Percentiles rank a stretch among this genome's conserved stretches.
These are phyloP conservation scores for Betula pendula DNA, from an alignment of 306 rosid species.

Conservation along the genomic window DNA sequence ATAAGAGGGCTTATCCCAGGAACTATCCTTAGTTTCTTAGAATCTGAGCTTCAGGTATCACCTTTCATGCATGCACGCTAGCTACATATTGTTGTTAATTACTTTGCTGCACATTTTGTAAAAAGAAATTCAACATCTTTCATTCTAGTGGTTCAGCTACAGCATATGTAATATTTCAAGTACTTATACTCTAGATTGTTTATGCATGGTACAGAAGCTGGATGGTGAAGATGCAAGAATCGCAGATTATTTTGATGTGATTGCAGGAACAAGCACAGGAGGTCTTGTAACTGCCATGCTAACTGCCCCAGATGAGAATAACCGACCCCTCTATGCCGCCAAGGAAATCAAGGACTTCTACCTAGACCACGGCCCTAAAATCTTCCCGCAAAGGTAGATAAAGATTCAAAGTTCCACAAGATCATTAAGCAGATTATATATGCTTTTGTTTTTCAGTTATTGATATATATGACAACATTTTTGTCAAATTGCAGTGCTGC, in stretches of 20 bases:
- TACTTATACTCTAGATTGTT: not conserved
- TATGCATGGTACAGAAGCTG: slow-evolving; percentile 43
- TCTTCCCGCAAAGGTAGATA: slow-evolving; percentile 52
- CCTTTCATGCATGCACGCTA: not conserved
- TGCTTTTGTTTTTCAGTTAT: not conserved
- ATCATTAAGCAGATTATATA: not conserved
- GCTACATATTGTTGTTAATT: no score
- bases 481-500: not conserved
- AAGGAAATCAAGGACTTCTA: slow-evolving; percentile 41
- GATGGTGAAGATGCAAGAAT: slow-evolving; percentile 62
- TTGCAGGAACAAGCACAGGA: slow-evolving; percentile 51
- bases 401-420: not conserved
- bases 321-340: slow-evolving; percentile 38
- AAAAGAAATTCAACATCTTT: not conserved
- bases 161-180: not conserved
- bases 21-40: slow-evolving; percentile 54
- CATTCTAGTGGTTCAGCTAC: not conserved
- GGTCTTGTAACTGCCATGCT: slow-evolving; percentile 48
- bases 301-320: slow-evolving; percentile 33
- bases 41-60: slow-evolving; percentile 59
- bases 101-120: no score
- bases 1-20: slow-evolving; percentile 80
- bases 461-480: not conserved
- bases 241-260: slow-evolving; percentile 67
- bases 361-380: slow-evolving; percentile 38